Base-by-base conservation (phyloP, 1,139 yeast species). In the Pichia sp. region DNA sequence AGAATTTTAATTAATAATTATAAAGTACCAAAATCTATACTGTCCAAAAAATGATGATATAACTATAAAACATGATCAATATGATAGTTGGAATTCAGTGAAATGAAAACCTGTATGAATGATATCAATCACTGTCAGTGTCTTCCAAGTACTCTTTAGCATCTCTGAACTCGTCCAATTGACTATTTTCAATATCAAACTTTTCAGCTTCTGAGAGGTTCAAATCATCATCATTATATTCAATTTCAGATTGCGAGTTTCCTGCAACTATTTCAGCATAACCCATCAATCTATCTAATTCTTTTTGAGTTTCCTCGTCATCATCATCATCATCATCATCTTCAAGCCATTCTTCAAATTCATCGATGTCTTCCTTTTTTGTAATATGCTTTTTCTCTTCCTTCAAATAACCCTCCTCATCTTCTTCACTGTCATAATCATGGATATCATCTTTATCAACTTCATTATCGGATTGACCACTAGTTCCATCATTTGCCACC, bases 1-100 rank as follows among this genome's bases (percentile, higher is more conserved):
- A 45, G 17, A n/a, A 22, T 52, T 28, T 59, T 58, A 36, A 48
- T 68, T 25, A 69, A 67, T 43, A 71, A 67, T 47, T 66, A 61
- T 43, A 45, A 50, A 36, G 49, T 44, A 21, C 59, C 67, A 4
- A 64, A 67, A 0, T 67, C 62, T 11, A 53, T 58, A 39, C n/a
- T n/a, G n/a, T n/a, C 62, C 63, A 42, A 39, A 55, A 8, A 54
- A 44, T 31, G 41, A 40, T n/a, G 25, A 32, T 22, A 22, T 20
- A 23, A 33, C 14, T 18, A 14, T 19, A n/a, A 30, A 32, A 8
- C 11, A 22, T 8, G 20, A 23, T 4, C n/a, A n/a, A n/a, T n/a
- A 11, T 17, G 23, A 12, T 18, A 31, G 18, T 15, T 17, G n/a
- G n/a, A n/a, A n/a, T n/a, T n/a, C n/a, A n/a, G n/a, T n/a, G n/a